These are phyloP conservation scores for Hyphopichia wangnamkhiaoensis DNA, from an alignment of 1,139 yeast species.

Conservation along the genomic window DNA sequence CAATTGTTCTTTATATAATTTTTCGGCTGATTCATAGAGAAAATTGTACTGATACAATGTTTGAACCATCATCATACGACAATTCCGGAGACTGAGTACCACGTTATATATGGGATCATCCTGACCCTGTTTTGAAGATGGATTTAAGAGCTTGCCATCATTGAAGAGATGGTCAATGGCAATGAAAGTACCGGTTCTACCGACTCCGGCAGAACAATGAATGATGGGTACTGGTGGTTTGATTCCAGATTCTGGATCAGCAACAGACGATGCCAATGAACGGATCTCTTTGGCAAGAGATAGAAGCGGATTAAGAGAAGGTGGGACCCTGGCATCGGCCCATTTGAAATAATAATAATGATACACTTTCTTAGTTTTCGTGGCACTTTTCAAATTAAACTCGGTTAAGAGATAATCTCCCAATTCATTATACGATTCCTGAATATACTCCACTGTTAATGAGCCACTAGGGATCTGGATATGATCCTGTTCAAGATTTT, in stretches of 20 bases:
- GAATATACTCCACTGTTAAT: slow-evolving; percentile 20
- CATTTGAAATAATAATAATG: slow-evolving; percentile 58
- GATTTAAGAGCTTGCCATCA: slow-evolving; percentile 13
- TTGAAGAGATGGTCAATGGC: slow-evolving; percentile 60
- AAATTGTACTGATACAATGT: slow-evolving; percentile 56
- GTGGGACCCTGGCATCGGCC: slow-evolving; percentile 57
- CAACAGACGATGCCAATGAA: slow-evolving; percentile 7
- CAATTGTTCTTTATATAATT: no score
- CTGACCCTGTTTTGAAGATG: not conserved
- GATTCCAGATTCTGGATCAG: slow-evolving; percentile 5
- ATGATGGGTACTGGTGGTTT: slow-evolving; percentile 42
- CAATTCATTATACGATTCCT: slow-evolving; percentile 17
- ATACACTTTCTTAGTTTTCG: slow-evolving; percentile 39
- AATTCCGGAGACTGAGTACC: slow-evolving; percentile 49
- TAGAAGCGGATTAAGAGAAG: slow-evolving; percentile 40
- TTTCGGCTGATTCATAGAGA: slow-evolving; percentile 32
- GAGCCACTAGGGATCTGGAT: slow-evolving; percentile 21
- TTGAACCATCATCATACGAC: slow-evolving; percentile 71
- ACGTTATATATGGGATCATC: slow-evolving; percentile 31
- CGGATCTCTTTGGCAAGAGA: slow-evolving; percentile 27
- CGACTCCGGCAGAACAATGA: slow-evolving; percentile 87
- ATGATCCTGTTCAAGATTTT: slow-evolving; percentile 20
- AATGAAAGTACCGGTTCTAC: slow-evolving; percentile 78
- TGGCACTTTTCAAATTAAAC: slow-evolving; percentile 23
- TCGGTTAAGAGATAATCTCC: slow-evolving; percentile 32